Percentiles rank a stretch among this genome's conserved stretches.
These are phyloP conservation scores for Paraphoma sp. DNA, from an alignment of 2,329 filamentous ascomycete genomes.

Conservation along the genomic window DNA sequence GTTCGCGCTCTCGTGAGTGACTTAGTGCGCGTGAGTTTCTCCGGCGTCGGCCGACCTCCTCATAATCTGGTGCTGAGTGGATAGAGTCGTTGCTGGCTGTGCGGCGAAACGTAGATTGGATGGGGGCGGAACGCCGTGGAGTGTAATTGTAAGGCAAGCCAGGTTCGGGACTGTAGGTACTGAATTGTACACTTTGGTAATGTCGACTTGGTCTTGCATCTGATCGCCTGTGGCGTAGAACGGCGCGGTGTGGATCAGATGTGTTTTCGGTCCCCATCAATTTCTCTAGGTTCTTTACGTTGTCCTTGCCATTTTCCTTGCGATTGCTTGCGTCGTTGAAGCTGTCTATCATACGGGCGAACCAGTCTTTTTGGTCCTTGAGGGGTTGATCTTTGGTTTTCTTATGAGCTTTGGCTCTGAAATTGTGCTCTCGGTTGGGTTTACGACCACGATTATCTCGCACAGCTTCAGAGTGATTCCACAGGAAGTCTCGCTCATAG, in stretches of 20 bases:
- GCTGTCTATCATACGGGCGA: neutral
- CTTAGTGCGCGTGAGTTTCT: neutral
- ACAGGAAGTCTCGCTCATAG: conserved; percentile 1
- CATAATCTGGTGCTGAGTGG: neutral
- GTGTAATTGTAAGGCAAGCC: neutral
- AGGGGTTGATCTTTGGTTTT: neutral
- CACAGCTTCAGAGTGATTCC: conserved; percentile 2
- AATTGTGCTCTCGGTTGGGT: neutral
- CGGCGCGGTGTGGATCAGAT: neutral
- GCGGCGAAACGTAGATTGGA: neutral
- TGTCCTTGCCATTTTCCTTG: neutral
- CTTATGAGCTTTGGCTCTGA: neutral
- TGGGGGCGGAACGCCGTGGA: neutral
- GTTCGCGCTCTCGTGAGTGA: neutral
- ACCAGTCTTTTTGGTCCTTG: neutral
- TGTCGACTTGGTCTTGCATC: too few relatives aligned
- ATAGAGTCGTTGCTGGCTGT: neutral
- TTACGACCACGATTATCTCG: neutral
- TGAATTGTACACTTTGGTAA: neutral
- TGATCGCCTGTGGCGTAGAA: neutral
- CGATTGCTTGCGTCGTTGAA: neutral
- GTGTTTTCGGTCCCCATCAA: neutral
- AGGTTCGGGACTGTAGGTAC: neutral
- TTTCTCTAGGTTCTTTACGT: neutral
- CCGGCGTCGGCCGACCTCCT: neutral